phyloP scores from a whole-genome alignment of 2,329 filamentous ascomycete genomes.

The Aspergillus sp. region DNA sequence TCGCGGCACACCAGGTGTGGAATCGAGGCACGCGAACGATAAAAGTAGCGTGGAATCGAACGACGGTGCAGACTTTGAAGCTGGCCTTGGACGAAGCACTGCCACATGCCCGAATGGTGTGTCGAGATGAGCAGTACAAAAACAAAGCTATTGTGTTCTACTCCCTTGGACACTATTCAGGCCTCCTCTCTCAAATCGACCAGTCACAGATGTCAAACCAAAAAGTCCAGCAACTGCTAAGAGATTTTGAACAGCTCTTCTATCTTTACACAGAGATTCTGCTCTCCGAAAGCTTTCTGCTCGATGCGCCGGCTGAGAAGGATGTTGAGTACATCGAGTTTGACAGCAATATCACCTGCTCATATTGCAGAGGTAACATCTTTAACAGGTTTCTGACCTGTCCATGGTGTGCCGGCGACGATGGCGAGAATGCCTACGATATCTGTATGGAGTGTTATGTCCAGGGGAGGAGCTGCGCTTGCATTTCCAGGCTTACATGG shows the following conservation, averaged over 20 bases:
- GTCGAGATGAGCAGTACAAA: slow-evolving; percentile 97
- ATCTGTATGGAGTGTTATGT: slow-evolving; percentile 97
- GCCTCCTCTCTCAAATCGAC: slow-evolving; percentile 57
- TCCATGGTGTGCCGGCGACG: slow-evolving; percentile 74
- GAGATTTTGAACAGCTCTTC: slow-evolving; percentile 81
- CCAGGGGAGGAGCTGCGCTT: slow-evolving; percentile 93
- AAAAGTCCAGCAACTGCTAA: slow-evolving; percentile 67
- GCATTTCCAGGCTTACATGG: slow-evolving; percentile 82
- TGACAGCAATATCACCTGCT: slow-evolving; percentile 90
- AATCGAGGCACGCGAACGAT: slow-evolving; percentile 93
- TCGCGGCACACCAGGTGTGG: slow-evolving; percentile 97
- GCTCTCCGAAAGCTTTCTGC: slow-evolving; percentile 80
- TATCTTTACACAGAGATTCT: slow-evolving; percentile 73
- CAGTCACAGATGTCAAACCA: slow-evolving; percentile 44
- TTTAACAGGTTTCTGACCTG: slow-evolving; percentile 97
- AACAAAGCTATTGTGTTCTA: slow-evolving; percentile 95
- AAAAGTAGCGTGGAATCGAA: slow-evolving; percentile 98
- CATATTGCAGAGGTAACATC: slow-evolving; percentile 92
- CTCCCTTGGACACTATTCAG: slow-evolving; percentile 74
- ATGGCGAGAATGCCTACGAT: slow-evolving; percentile 79
- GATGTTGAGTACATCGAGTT: slow-evolving; percentile 74
- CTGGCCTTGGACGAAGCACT: slow-evolving; percentile 83
- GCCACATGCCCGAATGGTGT: slow-evolving; percentile 84
- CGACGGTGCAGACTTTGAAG: slow-evolving; percentile 85
- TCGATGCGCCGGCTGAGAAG: slow-evolving; percentile 59